phyloP scores from a whole-genome alignment of 306 rosid species.

The Prunus armeniaca region DNA sequence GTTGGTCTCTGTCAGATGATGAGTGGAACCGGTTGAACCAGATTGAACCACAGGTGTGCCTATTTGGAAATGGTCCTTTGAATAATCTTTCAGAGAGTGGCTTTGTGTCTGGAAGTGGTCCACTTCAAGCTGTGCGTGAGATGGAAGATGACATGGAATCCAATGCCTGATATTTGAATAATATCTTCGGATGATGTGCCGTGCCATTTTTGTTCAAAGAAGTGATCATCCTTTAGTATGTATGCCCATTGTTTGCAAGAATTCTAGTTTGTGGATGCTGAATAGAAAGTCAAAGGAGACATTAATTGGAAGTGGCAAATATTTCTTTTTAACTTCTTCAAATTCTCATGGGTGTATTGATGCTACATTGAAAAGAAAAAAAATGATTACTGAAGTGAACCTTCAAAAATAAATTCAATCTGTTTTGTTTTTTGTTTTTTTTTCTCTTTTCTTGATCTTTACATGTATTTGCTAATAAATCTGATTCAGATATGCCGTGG shows the following conservation, averaged over 20 bases:
- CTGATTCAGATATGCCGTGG: not conserved
- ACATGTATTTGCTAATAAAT: not conserved
- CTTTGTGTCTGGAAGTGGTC: slow-evolving; percentile 37
- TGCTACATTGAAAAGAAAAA: not conserved
- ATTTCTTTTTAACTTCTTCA: not conserved
- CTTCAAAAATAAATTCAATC: not conserved
- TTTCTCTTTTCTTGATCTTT: not conserved
- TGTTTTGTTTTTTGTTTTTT: not conserved
- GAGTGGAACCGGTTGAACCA: slow-evolving; percentile 42
- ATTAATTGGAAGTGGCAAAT: slow-evolving; percentile 3
- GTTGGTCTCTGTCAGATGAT: slow-evolving; percentile 43
- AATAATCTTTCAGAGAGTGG: slow-evolving; percentile 36
- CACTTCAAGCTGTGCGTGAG: slow-evolving; percentile 46
- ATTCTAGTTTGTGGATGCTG: slow-evolving; percentile 27
- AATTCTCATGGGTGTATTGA: not conserved
- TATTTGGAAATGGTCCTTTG: slow-evolving; percentile 43
- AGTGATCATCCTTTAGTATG: slow-evolving; percentile 15
- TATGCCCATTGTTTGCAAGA: slow-evolving; percentile 20
- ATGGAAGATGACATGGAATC: slow-evolving; percentile 45
- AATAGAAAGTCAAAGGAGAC: slow-evolving; percentile 18
- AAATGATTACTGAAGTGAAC: not conserved
- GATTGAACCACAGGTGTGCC: slow-evolving; percentile 49
- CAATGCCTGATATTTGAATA: slow-evolving; percentile 23
- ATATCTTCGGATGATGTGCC: slow-evolving; percentile 2
- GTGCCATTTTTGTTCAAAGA: slow-evolving; percentile 20